These are phyloP conservation scores for Aschersonia sp. DNA, from an alignment of 2,329 filamentous ascomycete genomes.

Conservation along the genomic window DNA sequence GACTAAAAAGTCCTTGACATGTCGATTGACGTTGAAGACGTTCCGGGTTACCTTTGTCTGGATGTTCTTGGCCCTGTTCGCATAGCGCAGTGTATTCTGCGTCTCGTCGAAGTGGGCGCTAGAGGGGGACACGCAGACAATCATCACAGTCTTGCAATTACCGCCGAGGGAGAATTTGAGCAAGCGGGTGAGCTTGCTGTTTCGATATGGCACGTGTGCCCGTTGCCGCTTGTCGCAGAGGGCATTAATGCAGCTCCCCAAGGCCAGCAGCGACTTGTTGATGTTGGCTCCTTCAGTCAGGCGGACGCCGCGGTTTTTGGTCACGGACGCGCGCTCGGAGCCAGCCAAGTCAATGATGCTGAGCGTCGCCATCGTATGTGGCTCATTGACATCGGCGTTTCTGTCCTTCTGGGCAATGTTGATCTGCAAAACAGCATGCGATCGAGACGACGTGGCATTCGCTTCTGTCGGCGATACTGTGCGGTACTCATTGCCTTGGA, in stretches of 20 bases:
- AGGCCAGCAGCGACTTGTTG: constrained; percentile 90
- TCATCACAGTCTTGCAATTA: constrained; percentile 99
- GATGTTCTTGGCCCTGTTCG: constrained; percentile 97
- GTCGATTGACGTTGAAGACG: constrained; percentile 96
- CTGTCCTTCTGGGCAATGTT: constrained; percentile 90
- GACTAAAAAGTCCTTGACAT: constrained; percentile 97
- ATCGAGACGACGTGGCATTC: constrained; percentile 93
- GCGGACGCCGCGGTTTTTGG: constrained; percentile 87
- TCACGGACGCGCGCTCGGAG: constrained; percentile 89
- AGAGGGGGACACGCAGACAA: constrained; percentile 93
- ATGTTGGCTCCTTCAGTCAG: constrained; percentile 94
- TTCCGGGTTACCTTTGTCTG: constrained; percentile 99
- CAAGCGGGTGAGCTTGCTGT: constrained; percentile 89
- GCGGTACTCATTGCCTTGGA: constrained; percentile 82
- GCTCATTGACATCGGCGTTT: constrained; percentile 83
- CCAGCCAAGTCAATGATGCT: constrained; percentile 97
- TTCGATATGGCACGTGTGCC: constrained; percentile 92
- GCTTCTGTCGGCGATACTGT: constrained; percentile 95
- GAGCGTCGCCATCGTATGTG: constrained; percentile 93
- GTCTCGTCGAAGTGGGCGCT: constrained; percentile 97
- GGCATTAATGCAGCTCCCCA: constrained; percentile 96
- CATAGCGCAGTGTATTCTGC: constrained; percentile 93
- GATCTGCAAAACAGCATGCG: constrained; percentile 93
- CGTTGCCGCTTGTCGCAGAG: constrained; percentile 84
- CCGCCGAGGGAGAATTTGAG: constrained; percentile 95